Conservation (phyloP, 805 yeast species). For the Saturnispora kantuleensis region DNA sequence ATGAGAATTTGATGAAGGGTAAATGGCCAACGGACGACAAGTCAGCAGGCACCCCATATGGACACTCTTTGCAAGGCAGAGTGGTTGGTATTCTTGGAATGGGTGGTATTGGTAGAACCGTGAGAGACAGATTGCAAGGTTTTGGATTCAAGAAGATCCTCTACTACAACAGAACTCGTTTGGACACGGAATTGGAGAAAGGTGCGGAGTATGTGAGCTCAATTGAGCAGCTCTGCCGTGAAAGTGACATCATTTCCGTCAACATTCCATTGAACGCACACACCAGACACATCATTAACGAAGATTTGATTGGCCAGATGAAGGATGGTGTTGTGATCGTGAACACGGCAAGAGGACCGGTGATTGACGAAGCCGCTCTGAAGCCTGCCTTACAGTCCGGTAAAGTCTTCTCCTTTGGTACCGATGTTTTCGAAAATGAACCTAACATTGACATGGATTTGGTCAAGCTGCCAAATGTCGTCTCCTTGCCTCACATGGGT, state of each 20-base stretch:
- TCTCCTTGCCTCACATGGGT: constrained; percentile 87
- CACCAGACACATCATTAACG: constrained; percentile 62
- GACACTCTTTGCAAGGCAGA: constrained; percentile 67
- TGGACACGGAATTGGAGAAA: constrained; percentile 51
- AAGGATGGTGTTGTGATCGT: constrained; percentile 70
- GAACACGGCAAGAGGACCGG: constrained; percentile 89
- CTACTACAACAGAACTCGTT: constrained; percentile 60
- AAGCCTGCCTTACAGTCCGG: constrained; percentile 49
- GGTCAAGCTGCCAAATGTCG: constrained; percentile 52
- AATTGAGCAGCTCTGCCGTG: constrained; percentile 50
- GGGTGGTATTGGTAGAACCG: constrained; percentile 85
- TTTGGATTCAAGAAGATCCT: constrained; percentile 65
- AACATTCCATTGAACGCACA: constrained; percentile 66
- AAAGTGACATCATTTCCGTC: constrained; percentile 63
- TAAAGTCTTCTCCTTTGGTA: constrained; percentile 58
- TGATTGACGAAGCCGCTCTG: constrained; percentile 57
- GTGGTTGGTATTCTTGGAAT: constrained; percentile 74
- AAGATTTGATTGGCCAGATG: constrained; percentile 53
- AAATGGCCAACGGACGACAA: constrained; percentile 43
- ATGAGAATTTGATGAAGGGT: constrained; percentile 42
- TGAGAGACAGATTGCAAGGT: constrained; percentile 60
- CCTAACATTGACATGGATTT: constrained; percentile 59
- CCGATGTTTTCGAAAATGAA: constrained; percentile 70
- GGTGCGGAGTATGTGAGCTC: constrained; percentile 61
- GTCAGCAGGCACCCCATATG: constrained; percentile 48